Conservation (phyloP, 345 rosid genomes). For the Linum tenue region DNA sequence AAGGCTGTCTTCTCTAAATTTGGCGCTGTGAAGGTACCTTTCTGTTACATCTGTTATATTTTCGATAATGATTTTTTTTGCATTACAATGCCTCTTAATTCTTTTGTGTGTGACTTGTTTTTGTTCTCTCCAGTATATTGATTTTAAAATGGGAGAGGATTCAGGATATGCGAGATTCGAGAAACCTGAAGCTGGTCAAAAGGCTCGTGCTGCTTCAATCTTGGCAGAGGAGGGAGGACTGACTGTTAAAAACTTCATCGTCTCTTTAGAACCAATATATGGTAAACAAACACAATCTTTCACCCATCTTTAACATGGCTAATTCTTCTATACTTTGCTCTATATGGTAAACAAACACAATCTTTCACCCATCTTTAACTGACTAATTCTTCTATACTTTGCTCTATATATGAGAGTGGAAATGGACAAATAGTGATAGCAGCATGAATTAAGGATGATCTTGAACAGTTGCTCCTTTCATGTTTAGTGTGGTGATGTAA, state of each 20-base stretch:
- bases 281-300: slow-evolving; percentile 33
- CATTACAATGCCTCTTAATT: slow-evolving; percentile 8
- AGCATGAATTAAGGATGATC: too few species aligned
- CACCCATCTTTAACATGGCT: neutral
- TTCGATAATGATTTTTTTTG: neutral
- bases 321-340: neutral
- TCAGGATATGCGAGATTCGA: slow-evolving; percentile 78
- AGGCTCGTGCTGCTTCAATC: slow-evolving; percentile 92
- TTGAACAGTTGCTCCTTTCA: too few species aligned
- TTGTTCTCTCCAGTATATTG: slow-evolving; percentile 49
- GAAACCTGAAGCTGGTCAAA: slow-evolving; percentile 78
- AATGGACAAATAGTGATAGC: neutral
- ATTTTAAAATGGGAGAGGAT: slow-evolving; percentile 75
- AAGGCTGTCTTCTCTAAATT: slow-evolving; percentile 58
- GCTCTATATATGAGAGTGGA: neutral
- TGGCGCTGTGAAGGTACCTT: slow-evolving; percentile 74
- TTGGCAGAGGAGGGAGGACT: slow-evolving; percentile 78
- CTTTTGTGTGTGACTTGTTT: neutral
- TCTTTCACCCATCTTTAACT: neutral
- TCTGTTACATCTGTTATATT: neutral
- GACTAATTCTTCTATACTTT: neutral
- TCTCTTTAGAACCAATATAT: slow-evolving; percentile 69
- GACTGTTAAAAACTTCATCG: slow-evolving; percentile 62
- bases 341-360: slow-evolving; percentile 31
- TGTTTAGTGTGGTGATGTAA: neutral